phyloP scores from a whole-genome alignment of 1,284 basidiomycete genomes.

The Spongiforma sp. region DNA sequence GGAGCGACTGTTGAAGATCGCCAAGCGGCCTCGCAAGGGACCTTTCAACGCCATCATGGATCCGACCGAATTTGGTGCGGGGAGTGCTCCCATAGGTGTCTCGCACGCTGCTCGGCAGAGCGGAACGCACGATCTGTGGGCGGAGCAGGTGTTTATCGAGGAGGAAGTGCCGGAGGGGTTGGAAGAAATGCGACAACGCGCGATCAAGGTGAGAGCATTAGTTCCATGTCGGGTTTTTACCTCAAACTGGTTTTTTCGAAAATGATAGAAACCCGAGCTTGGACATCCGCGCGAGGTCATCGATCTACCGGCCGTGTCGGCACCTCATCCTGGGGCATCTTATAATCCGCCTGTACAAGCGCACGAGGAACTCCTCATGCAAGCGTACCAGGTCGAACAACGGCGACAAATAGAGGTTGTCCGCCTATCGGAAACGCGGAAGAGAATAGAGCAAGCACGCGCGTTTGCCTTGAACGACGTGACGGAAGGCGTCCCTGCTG shows the following conservation, averaged over 20 bases:
- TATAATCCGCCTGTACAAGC: constrained; percentile 89
- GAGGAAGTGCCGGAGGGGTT: constrained; percentile 46
- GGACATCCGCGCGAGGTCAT: constrained; percentile 59
- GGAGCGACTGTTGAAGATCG: constrained; percentile 74
- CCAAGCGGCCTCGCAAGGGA: constrained; percentile 69
- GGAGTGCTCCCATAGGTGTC: constrained; percentile 64
- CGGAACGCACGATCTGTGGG: constrained; percentile 80
- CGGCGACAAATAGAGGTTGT: constrained; percentile 60
- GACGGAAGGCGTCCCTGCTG: constrained; percentile 42
- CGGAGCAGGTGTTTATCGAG: constrained; percentile 30
- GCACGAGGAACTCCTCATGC: constrained; percentile 76
- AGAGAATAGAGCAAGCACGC: constrained; percentile 58
- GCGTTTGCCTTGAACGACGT: constrained; percentile 32
- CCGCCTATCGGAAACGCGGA: constrained; percentile 57
- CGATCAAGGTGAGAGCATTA: constrained; percentile 52
- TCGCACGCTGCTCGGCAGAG: constrained; percentile 74
- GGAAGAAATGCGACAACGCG: constrained; percentile 49
- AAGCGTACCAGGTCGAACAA: constrained; percentile 75
- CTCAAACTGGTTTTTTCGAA: not conserved
- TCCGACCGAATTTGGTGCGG: constrained; percentile 63
- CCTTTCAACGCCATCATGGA: constrained; percentile 75
- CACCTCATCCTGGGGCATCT: constrained; percentile 89
- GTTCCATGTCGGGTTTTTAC: not conserved
- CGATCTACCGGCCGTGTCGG: constrained; percentile 65
- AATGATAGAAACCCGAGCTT: constrained; percentile 51